These are phyloP conservation scores for Halteria grandinella DNA, from an alignment of 73 alveolate genomes.

Conservation along the genomic window DNA sequence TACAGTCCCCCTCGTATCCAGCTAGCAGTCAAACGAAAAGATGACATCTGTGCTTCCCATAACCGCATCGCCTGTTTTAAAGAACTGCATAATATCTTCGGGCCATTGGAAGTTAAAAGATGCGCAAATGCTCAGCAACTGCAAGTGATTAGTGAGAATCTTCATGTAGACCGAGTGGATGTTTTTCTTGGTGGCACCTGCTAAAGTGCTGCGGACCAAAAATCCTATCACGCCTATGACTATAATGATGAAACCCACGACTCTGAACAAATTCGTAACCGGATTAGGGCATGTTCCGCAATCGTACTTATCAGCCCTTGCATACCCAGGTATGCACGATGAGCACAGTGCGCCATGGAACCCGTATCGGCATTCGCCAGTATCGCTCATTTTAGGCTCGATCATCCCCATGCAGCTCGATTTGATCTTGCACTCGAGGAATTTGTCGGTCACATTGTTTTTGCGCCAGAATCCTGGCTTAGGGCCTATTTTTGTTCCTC, in stretches of 20 bases:
- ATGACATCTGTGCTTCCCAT: slow-evolving; percentile 48
- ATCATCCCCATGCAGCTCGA: slow-evolving; percentile 69
- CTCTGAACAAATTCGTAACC: slow-evolving; percentile 36
- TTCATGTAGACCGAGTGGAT: slow-evolving; percentile 67
- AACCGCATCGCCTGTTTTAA: slow-evolving; percentile 49
- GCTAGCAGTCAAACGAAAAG: slow-evolving; percentile 70
- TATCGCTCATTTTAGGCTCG: slow-evolving; percentile 46
- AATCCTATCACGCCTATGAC: slow-evolving; percentile 4
- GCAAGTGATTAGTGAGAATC: slow-evolving; percentile 67
- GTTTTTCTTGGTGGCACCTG: slow-evolving; percentile 57
- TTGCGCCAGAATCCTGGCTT: slow-evolving; percentile 76
- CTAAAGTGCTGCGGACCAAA: slow-evolving; percentile 55
- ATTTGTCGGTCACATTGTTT: slow-evolving; percentile 63
- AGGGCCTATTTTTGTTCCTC: slow-evolving; percentile 72
- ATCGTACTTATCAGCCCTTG: slow-evolving; percentile 55
- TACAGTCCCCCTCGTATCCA: slow-evolving; percentile 32
- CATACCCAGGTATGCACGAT: slow-evolving; percentile 78
- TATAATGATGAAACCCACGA: slow-evolving; percentile 41
- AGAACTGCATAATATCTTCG: slow-evolving; percentile 23
- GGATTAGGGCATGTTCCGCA: slow-evolving; percentile 68
- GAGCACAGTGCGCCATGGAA: slow-evolving; percentile 72
- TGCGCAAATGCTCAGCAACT: slow-evolving; percentile 62
- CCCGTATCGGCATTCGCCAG: slow-evolving; percentile 76
- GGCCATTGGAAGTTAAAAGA: slow-evolving; percentile 79
- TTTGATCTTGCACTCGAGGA: slow-evolving; percentile 51